These are phyloP conservation scores for Nicotiana knightiana DNA, from an alignment of 257 asterid species.

Conservation along the genomic window DNA sequence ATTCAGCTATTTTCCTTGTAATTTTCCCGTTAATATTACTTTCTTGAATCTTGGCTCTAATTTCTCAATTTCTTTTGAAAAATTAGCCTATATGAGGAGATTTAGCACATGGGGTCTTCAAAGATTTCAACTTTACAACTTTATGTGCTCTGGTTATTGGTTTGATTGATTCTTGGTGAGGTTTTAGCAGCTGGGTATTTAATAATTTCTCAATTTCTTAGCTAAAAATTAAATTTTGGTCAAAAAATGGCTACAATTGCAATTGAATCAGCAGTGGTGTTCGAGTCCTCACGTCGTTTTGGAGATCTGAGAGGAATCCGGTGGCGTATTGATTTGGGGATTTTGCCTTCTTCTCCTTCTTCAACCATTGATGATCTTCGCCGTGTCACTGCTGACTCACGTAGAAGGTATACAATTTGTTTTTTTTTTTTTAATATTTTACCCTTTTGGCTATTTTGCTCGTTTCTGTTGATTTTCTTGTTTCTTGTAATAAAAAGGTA, in stretches of 20 bases:
- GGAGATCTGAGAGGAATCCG: conserved; percentile 73
- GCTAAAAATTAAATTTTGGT: background rate
- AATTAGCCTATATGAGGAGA: background rate
- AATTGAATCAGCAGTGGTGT: conserved; percentile 2
- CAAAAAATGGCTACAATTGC: background rate
- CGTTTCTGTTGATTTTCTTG: background rate
- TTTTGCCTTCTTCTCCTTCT: conserved; percentile 65
- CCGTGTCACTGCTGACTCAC: conserved; percentile 76
- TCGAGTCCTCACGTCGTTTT: conserved; percentile 20
- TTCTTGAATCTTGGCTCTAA: conserved; percentile 7
- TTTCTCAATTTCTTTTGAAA: background rate
- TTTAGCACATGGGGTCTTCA: background rate
- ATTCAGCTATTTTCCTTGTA: background rate
- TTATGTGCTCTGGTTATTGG: background rate
- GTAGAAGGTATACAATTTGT: conserved; percentile 60
- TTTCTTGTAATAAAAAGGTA: background rate
- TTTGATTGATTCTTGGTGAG: conserved; percentile 7
- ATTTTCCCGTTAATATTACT: background rate
- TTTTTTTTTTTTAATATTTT: background rate
- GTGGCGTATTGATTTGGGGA: conserved; percentile 96
- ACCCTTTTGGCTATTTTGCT: background rate
- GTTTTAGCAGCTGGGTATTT: background rate
- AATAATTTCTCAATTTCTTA: background rate
- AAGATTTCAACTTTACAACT: background rate
- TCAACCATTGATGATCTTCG: conserved; percentile 79